Evolutionary conservation across 768 basidiomycete genomes (phyloP).

Genomic region (Pisolithus orientalis): DNA sequence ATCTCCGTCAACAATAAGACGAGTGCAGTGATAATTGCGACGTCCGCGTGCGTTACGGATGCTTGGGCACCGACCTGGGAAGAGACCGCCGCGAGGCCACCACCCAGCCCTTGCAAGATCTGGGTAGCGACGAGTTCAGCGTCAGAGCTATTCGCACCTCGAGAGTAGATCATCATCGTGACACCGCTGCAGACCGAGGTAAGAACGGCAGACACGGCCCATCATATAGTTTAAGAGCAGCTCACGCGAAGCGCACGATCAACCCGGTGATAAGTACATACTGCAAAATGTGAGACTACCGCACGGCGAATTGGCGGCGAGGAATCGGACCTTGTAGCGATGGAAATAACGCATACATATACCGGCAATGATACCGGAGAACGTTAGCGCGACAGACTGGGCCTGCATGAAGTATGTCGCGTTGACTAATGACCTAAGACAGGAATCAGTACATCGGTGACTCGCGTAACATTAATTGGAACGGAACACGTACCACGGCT

Average conservation of each 20-base stretch:
- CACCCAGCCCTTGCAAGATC: constrained; percentile 68
- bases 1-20: constrained; percentile 66
- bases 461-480: constrained; percentile 1
- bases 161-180: constrained; percentile 64
- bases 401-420: constrained; percentile 60
- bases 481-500: constrained; percentile 34
- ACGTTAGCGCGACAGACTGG: constrained; percentile 52
- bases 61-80: constrained; percentile 61
- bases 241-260: constrained; percentile 46
- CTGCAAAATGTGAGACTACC: constrained; percentile 16
- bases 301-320: not conserved
- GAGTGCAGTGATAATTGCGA: constrained; percentile 61
- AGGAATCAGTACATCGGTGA: constrained; percentile 9
- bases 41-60: constrained; percentile 55
- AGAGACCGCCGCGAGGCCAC: constrained; percentile 57
- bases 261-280: constrained; percentile 51
- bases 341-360: constrained; percentile 45
- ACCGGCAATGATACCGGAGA: constrained; percentile 44
- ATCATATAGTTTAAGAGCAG: not conserved
- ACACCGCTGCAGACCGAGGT: constrained; percentile 39
- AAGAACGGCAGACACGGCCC: not conserved
- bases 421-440: constrained; percentile 44
- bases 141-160: constrained; percentile 50
- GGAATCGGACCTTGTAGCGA: constrained; percentile 45
- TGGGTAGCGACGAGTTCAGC: constrained; percentile 60